Evolutionary conservation across 208 protist species (phyloP).

Genomic region (Plasmodiophora brassicae): DNA sequence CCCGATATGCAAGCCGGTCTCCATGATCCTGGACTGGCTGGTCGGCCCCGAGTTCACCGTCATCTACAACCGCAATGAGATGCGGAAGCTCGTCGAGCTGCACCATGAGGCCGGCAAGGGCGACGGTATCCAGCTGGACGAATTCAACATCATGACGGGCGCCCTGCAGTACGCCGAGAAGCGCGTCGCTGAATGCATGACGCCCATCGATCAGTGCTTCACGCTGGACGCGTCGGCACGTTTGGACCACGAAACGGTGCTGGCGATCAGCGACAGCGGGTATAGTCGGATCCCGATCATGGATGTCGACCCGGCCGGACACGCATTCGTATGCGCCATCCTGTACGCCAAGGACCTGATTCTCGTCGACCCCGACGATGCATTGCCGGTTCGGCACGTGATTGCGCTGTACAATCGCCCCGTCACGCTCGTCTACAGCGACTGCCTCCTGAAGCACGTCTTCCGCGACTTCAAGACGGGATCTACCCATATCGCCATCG

Average conservation of each 20-base stretch:
- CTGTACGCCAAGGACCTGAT: conserved; percentile 41
- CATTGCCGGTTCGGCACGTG: not conserved
- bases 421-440: not conserved
- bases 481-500: not conserved
- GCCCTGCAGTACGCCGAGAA: conserved; percentile 69
- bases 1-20: conserved; percentile 71
- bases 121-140: not conserved
- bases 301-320: not conserved
- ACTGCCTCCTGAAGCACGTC: not conserved
- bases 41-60: conserved; percentile 65
- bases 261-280: not conserved
- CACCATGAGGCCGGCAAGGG: conserved; percentile 43
- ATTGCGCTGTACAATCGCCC: not conserved
- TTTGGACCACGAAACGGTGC: conserved; percentile 66
- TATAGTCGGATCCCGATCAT: conserved; percentile 41
- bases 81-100: conserved; percentile 66
- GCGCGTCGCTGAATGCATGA: conserved; percentile 64
- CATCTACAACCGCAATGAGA: conserved; percentile 64
- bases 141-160: conserved; percentile 61
- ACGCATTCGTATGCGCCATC: not conserved
- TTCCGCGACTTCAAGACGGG: not conserved
- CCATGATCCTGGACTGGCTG: conserved; percentile 68
- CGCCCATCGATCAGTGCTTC: conserved; percentile 62
- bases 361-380: conserved; percentile 37
- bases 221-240: conserved; percentile 65